Evolutionary conservation across 2,329 filamentous ascomycete genomes (phyloP), one percentile per base, ranked within the genome.

Genomic region (Albifimbria verrucaria): DNA sequence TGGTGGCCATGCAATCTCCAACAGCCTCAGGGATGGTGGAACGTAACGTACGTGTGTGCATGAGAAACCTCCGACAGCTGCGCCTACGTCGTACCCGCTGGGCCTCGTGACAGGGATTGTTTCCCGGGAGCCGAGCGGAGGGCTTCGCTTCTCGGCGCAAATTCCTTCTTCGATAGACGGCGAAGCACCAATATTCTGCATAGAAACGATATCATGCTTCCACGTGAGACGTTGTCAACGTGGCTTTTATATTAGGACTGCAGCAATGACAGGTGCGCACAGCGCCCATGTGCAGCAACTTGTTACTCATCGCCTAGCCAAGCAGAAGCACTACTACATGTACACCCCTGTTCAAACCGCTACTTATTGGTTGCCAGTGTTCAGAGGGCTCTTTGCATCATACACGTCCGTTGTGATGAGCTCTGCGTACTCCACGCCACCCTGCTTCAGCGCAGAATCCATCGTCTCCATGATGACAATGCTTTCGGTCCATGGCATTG

Each of bases 391-490:
- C 65, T 83, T 74, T 50, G 77, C 66, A 63, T 86, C 83, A 65
- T 75, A 87, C 21, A 82, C 75, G 58, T 81, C 78, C 11, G 74
- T 81, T 12, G 80, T 76, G 65, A 84, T 84, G 53, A 80, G 62
- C 17, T 80, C 78, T 1, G 81, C 80, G 62, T 84, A 84, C 57
- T 65, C 57, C 48, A 85, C 71, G 12, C 71, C 77, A 22, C 80
- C 81, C 64, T 83, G 79, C 63, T 68, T 72, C 59, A 84, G 70
- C 22, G 75, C 76, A 61, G 76, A 71, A 48, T 84, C 81, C 81
- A 84, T 84, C 49, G 77, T 74, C 67, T 92, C 87, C 91, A 96
- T 96, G 57, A 96, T 90, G 48, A 86, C 79, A 51, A 95, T 77
- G 65, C 88, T 93, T 79, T 96, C 92, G 45, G 83, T 79, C 76